phyloP scores from a whole-genome alignment of 805 yeast genomes.

The Cyberlindnera sargentensis region DNA sequence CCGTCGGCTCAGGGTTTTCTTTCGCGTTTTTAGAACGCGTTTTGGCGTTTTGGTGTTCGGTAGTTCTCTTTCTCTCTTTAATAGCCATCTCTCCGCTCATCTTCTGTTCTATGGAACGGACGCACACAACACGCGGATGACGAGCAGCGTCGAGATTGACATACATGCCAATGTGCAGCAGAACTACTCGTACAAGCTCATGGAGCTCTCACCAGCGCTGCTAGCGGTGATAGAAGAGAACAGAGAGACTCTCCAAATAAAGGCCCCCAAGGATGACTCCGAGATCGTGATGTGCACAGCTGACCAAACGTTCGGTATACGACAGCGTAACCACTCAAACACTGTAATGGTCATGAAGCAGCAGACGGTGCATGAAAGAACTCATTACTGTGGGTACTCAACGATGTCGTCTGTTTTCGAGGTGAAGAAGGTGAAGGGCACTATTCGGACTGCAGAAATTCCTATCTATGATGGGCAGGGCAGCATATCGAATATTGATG shows the following conservation, averaged over 20 bases:
- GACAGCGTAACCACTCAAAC: conserved; percentile 85
- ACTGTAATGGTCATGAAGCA: conserved; percentile 51
- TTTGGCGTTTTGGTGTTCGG: too few relatives aligned
- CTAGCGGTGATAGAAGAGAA: conserved; percentile 28
- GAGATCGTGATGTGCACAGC: conserved; percentile 58
- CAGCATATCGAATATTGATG: conserved; percentile 4
- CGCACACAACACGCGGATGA: background rate
- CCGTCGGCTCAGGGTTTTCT: too few relatives aligned
- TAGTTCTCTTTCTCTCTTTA: too few relatives aligned
- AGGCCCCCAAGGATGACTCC: conserved; percentile 24
- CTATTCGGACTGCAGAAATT: conserved; percentile 24
- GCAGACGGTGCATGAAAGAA: conserved; percentile 19
- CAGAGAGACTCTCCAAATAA: conserved; percentile 21
- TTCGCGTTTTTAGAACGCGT: too few relatives aligned
- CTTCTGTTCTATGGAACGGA: too few relatives aligned
- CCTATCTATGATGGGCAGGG: conserved; percentile 33
- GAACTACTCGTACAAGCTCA: conserved; percentile 34
- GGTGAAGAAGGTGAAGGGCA: conserved; percentile 26
- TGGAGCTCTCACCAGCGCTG: conserved; percentile 48
- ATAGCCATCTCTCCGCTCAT: too few relatives aligned
- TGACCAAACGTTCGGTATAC: conserved; percentile 51
- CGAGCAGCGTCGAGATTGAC: conserved; percentile 1
- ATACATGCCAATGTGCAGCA: conserved; percentile 21
- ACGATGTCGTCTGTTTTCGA: conserved; percentile 33
- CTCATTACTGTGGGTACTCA: conserved; percentile 27